These are phyloP conservation scores for Plicaturopsis crispa DNA, from an alignment of 768 basidiomycete genomes.

Conservation along the genomic window DNA sequence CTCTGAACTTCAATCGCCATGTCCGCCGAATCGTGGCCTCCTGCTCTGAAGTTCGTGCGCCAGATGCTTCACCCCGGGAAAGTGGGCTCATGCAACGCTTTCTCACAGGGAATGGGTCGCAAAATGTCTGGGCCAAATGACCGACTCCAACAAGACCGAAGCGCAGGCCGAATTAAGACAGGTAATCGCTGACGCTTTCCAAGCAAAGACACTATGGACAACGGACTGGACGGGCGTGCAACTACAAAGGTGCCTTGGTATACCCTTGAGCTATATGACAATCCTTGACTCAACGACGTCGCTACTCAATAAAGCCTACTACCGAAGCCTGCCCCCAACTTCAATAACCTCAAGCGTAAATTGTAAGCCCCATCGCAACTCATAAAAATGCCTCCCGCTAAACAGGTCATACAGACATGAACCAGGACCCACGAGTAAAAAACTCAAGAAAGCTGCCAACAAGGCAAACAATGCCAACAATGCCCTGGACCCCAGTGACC, in stretches of 20 bases:
- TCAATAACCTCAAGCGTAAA: conserved; percentile 63
- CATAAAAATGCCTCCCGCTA: conserved; percentile 1
- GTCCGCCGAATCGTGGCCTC: conserved; percentile 79
- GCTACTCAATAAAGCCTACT: conserved; percentile 35
- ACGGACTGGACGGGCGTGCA: conserved; percentile 90
- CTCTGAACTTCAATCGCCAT: no score
- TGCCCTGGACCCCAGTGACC: conserved; percentile 48
- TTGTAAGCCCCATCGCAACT: conserved; percentile 32
- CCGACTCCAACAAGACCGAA: conserved; percentile 76
- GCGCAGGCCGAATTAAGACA: conserved; percentile 93
- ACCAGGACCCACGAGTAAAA: conserved; percentile 31
- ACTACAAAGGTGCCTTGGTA: conserved; percentile 67
- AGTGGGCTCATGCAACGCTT: conserved; percentile 10
- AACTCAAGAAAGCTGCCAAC: conserved; percentile 59
- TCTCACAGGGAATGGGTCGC: conserved; percentile 87
- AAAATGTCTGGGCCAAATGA: conserved; percentile 87
- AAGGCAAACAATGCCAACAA: conserved; percentile 32
- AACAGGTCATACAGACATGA: conserved; percentile 27
- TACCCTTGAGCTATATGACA: conserved; percentile 12
- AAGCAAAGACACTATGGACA: conserved; percentile 78
- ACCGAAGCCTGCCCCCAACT: conserved; percentile 47
- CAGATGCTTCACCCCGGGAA: background rate
- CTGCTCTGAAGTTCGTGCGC: conserved; percentile 58
- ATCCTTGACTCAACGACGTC: background rate
- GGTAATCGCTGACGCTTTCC: conserved; percentile 92